These are phyloP conservation scores for Paraleonurus japonicus DNA, from an alignment of 257 asterid species.

Conservation along the genomic window DNA sequence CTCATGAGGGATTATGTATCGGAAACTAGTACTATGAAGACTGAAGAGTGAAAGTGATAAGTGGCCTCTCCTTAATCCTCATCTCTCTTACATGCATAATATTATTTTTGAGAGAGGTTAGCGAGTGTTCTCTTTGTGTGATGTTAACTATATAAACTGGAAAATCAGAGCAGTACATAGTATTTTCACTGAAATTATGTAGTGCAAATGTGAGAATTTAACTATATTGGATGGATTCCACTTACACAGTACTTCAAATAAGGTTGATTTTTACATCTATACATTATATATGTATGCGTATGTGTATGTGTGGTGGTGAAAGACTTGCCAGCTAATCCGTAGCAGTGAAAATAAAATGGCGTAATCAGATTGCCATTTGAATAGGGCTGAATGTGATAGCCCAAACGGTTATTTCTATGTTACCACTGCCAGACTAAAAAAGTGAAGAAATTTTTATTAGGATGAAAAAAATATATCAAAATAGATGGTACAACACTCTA, in stretches of 20 bases:
- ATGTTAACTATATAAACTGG: background rate
- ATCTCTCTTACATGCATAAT: background rate
- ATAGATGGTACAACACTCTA: too few relatives aligned
- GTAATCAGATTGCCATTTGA: too few relatives aligned
- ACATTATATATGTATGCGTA: background rate
- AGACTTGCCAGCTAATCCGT: too few relatives aligned
- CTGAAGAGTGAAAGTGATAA: slow-evolving; percentile 33
- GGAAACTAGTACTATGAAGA: slow-evolving; percentile 54
- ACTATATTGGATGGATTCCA: background rate
- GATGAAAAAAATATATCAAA: too few relatives aligned
- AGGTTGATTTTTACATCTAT: background rate
- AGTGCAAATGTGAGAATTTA: slow-evolving; percentile 4
- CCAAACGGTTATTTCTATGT: too few relatives aligned
- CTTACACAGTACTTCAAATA: background rate
- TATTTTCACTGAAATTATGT: background rate
- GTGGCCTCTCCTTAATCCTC: slow-evolving; percentile 16
- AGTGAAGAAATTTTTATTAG: too few relatives aligned
- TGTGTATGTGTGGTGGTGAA: background rate
- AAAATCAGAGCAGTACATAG: slow-evolving; percentile 1
- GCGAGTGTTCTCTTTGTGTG: background rate
- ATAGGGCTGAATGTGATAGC: too few relatives aligned
- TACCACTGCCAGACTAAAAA: too few relatives aligned
- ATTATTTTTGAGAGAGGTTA: background rate
- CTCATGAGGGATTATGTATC: slow-evolving; percentile 77
- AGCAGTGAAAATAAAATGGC: too few relatives aligned